Conservation (phyloP, 208 protist species). For the Acanthamoeba culbertsoni region DNA sequence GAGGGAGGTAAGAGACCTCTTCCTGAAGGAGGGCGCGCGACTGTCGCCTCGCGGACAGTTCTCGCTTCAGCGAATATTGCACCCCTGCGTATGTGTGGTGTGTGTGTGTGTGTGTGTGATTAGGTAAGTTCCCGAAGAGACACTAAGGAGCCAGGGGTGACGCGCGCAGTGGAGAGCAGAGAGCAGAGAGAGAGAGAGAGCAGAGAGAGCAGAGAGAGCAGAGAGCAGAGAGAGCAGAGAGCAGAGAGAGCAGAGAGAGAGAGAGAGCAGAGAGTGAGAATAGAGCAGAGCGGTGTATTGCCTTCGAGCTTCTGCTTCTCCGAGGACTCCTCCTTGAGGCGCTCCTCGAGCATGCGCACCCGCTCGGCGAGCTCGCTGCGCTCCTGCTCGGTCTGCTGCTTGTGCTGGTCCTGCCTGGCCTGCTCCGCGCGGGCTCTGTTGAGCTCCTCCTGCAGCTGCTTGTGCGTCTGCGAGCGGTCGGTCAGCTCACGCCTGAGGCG, state of each 20-base stretch:
- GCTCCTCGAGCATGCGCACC: not conserved
- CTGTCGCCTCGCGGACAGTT: not conserved
- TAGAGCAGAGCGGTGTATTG: not conserved
- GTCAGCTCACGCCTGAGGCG: not conserved
- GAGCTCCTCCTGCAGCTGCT: not conserved
- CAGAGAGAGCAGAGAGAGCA: not conserved
- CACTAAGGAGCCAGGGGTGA: too few species aligned
- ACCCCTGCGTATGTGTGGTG: not conserved
- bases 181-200: not conserved
- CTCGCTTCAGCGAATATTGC: not conserved
- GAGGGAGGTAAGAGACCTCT: not conserved
- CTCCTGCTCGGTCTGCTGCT: not conserved
- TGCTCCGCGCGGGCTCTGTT: not conserved
- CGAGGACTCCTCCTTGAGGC: not conserved
- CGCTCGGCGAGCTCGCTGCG: not conserved
- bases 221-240: not conserved
- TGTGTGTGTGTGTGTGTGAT: too few species aligned
- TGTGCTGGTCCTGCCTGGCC: not conserved
- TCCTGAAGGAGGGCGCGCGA: slow-evolving; percentile 28
- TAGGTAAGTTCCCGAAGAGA: too few species aligned
- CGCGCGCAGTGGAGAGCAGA: too few species aligned
- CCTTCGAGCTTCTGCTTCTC: slow-evolving; percentile 26
- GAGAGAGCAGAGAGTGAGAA: not conserved
- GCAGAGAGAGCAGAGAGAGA: not conserved
- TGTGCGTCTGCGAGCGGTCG: not conserved